Base-by-base conservation (phyloP, 345 rosid genomes). In the Lepidium didymum region DNA sequence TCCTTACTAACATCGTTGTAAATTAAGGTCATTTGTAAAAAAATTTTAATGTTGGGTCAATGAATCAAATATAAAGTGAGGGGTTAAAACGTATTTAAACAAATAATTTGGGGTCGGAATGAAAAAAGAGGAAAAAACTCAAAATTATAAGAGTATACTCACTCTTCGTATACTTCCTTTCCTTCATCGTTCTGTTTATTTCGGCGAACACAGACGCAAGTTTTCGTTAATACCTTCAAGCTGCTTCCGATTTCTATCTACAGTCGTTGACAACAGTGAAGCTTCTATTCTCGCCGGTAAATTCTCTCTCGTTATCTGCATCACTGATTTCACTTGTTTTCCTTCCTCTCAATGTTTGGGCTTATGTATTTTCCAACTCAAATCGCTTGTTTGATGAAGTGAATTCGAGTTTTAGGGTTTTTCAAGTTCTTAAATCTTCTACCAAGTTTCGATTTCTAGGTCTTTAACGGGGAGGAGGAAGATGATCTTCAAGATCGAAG, bases 401-500 rank as follows among this genome's bases (percentile, higher is more conserved):
- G 43, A 54, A 35, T 38, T 41, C 42, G 53, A 54, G 53, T 53
- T 66, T 53, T 29, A 41, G 70, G 62, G 19, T 66, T 65, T 63
- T 38, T 2, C 19, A 36, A 49, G 45, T 35, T 51, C 16, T 25
- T 37, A 27, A 25, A n/a, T 42, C 10, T n/a, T 23, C 4, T 11
- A 0, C 21, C 5, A n/a, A 23, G 6, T 44, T 31, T 21, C 54
- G 60, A 40, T 29, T 49, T 56, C 36, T 15, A 72, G 64, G 56
- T 53, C 9, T 49, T n/a, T 16, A 3, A 49, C 29, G 18, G 47
- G 68, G 77, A 60, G 27, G 64, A 61, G 40, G 74, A 69, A 64
- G 55, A 90, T 94, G 99, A 91, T 86, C 80, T 89, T 94, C 86
- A 84, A 79, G 63, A 82, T 94, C 23, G 99, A 91, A 71, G 90